Base-by-base conservation (phyloP, 164 flowering plant species). In the Houttuynia cordata region DNA sequence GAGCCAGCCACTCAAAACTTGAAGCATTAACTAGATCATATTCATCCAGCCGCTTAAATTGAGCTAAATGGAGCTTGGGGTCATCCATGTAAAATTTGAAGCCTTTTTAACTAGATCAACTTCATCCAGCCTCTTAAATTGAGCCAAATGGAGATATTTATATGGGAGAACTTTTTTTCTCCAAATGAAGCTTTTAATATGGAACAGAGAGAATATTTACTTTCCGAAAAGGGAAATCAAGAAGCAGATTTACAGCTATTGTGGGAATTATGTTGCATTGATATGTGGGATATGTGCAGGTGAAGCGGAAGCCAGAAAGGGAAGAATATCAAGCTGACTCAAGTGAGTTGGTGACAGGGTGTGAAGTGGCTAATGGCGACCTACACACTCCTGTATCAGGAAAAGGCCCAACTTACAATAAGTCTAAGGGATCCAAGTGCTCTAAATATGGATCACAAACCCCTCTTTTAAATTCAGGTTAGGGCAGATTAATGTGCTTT, bases 381-480 rank as follows among this genome's bases (percentile, higher is more conserved):
- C 52, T 68, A 18, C 60, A 57, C 10, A 75, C 78, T n/a, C 78
- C 78, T 51, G 64, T 74, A 37, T 78, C 94, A 49, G 82, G 73
- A 52, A 82, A 80, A 73, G 83, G 77, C 34, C 79, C 75, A 70
- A 61, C 61, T 60, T 68, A 74, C 68, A 80, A 61, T 71, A 80
- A 74, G 69, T 68, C 87, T 64, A 85, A 75, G 74, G 69, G 50
- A 59, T 66, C 79, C 49, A 85, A 73, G 70, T 70, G 70, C 58
- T 70, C 60, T 59, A 79, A 66, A 68, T 68, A 80, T 42, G 78
- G 62, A 37, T 85, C 88, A 59, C 86, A 75, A 60, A 87, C 85
- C 17, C 88, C 88, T n/a, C 62, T 74, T 17, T 74, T 83, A 61
- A 78, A 83, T 74, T 77, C 77, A 62, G 93, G 97, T 86, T 63